Evolutionary conservation across 129 eudicot species (phyloP).

Genomic region (Pulicaria dysenterica): DNA sequence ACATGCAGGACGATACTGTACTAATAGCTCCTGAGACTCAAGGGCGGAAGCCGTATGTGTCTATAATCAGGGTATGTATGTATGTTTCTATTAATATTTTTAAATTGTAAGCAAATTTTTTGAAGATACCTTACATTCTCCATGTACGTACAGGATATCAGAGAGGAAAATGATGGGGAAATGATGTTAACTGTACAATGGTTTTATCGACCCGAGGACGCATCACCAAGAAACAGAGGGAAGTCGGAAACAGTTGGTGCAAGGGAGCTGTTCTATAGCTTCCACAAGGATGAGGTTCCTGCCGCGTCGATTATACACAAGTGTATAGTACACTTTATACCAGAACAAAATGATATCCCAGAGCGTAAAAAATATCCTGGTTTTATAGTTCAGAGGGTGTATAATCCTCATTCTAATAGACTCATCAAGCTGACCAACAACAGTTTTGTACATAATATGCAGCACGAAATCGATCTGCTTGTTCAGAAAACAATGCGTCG

Average conservation of each 20-base stretch:
- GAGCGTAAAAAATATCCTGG: slow-evolving; percentile 68
- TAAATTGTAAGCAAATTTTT: not conserved
- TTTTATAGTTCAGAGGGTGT: slow-evolving; percentile 68
- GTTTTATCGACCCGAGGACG: slow-evolving; percentile 94
- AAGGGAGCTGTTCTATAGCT: slow-evolving; percentile 74
- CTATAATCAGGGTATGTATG: slow-evolving; percentile 62
- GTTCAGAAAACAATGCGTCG: slow-evolving; percentile 63
- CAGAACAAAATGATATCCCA: slow-evolving; percentile 61
- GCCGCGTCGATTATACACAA: slow-evolving; percentile 86
- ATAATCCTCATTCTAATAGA: slow-evolving; percentile 57
- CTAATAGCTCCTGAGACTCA: slow-evolving; percentile 54
- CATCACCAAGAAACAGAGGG: slow-evolving; percentile 55
- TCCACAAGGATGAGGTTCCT: slow-evolving; percentile 76
- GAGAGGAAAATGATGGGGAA: slow-evolving; percentile 42
- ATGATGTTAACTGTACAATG: slow-evolving; percentile 73
- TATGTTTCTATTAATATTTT: not conserved
- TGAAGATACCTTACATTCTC: not conserved
- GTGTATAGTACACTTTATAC: slow-evolving; percentile 75
- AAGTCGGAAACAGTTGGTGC: slow-evolving; percentile 58
- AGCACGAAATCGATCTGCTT: slow-evolving; percentile 64
- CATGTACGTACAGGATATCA: slow-evolving; percentile 50
- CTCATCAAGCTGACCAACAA: slow-evolving; percentile 67
- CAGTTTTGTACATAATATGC: slow-evolving; percentile 61
- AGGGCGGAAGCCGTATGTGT: slow-evolving; percentile 70
- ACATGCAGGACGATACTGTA: slow-evolving; percentile 67